Evolutionary conservation across 2,329 filamentous ascomycete species (phyloP).

Genomic region (Colletotrichum somersetense): DNA sequence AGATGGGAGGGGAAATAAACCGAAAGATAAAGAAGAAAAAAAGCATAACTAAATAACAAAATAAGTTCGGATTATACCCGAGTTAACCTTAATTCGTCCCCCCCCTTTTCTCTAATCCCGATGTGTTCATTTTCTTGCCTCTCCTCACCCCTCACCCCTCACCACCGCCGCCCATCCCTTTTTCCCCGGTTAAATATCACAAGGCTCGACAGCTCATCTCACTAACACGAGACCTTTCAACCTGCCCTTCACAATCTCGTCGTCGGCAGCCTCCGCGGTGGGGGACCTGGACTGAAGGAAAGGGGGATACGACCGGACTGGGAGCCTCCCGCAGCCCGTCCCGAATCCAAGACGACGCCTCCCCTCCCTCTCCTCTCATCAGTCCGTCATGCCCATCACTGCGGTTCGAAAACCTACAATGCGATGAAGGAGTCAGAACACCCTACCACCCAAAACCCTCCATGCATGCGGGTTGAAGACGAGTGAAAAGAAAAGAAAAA

Average conservation of each 20-base stretch:
- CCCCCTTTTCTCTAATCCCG: background rate
- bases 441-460: background rate
- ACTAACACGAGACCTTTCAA: background rate
- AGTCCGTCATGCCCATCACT: background rate
- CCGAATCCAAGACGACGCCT: background rate
- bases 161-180: background rate
- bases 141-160: background rate
- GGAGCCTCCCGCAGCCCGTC: background rate
- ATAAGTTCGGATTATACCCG: background rate
- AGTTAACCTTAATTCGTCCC: background rate
- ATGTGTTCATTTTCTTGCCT: background rate
- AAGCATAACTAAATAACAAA: background rate
- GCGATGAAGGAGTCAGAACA: background rate
- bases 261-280: background rate
- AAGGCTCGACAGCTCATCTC: conserved; percentile 2
- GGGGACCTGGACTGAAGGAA: background rate
- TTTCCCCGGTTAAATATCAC: background rate
- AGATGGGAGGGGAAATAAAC: background rate
- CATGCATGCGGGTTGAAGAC: background rate
- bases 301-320: background rate
- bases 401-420: background rate
- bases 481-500: background rate
- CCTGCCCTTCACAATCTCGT: background rate
- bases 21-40: no score
- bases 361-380: background rate